Evolutionary conservation across 371 early-diverging fungal genomes (phyloP), one percentile per base, ranked within the genome.

Genomic region (Mortierella sp.): DNA sequence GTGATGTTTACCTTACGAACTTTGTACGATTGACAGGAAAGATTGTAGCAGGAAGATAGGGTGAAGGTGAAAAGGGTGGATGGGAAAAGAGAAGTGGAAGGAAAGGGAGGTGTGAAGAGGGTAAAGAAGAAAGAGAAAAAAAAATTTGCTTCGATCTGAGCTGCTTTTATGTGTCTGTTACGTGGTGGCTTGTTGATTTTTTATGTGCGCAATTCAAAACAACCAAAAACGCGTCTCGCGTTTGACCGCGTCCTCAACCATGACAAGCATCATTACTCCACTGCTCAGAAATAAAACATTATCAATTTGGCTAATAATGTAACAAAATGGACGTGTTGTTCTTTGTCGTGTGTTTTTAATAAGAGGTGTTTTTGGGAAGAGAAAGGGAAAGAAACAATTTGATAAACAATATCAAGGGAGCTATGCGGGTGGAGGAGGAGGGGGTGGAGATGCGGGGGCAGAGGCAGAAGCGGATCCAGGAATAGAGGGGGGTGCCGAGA

Each of bases 191-290:
- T 68, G n/a, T 35, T 24, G 32, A 68, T 8, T 32, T 18, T 63
- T 35, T 51, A 51, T 16, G 48, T 48, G 49, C 51, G 4, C 18
- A 16, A 68, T 35, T 41, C 68, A 68, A 68, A 68, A 68, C 68
- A 68, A 68, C 38, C 21, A 60, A 24, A 68, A 68, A 38, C 68
- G 68, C 68, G 68, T 68, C 68, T 68, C 68, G 68, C 68, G 68
- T 68, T 41, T 4, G 3, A 24, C 68, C 68, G 68, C 68, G 68
- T 24, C 63, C 6, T 65, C 3, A 21, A 38, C 10, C 21, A 44
- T 35, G 24, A 48, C 3, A 32, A 18, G 2, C 12, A 49, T 3
- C 49, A 18, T 5, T 49, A 18, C 18, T 49, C 49, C 21, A 4
- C 18, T 49, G 5, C 49, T 49, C 49, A 18, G 11, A 16, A 6